phyloP scores from a whole-genome alignment of 805 yeast genomes.

The Hanseniaspora lindneri region DNA sequence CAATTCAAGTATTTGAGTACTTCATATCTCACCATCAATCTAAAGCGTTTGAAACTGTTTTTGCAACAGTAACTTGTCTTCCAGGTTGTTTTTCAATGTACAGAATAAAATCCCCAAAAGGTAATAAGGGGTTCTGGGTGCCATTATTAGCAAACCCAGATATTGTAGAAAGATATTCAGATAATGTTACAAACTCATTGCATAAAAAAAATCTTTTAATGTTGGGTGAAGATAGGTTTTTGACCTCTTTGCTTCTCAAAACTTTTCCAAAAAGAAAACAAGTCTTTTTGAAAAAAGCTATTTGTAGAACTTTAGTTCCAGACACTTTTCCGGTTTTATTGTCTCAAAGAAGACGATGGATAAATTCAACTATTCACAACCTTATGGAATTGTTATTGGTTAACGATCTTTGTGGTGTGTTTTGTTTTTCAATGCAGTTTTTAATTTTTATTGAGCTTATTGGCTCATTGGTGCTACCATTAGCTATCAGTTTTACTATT shows the following conservation, averaged over 20 bases:
- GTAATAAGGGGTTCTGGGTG: conserved; percentile 72
- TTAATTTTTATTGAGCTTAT: conserved; percentile 71
- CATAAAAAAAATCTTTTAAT: conserved; percentile 76
- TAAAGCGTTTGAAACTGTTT: conserved; percentile 87
- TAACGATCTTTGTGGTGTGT: conserved; percentile 83
- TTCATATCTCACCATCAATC: conserved; percentile 90
- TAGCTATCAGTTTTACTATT: conserved; percentile 71
- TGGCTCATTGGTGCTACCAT: conserved; percentile 81
- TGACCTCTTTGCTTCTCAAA: conserved; percentile 72
- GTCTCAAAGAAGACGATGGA: conserved; percentile 95
- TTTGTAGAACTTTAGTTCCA: conserved; percentile 86
- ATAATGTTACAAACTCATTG: conserved; percentile 69
- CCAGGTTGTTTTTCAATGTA: conserved; percentile 94
- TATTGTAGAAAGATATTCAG: conserved; percentile 82
- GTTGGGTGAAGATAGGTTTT: conserved; percentile 81
- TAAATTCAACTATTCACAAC: conserved; percentile 87
- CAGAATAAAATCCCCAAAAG: conserved; percentile 81
- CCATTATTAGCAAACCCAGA: conserved; percentile 89
- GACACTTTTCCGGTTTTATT: conserved; percentile 62
- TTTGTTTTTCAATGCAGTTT: conserved; percentile 91
- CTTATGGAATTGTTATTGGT: conserved; percentile 77
- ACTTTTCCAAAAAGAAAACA: conserved; percentile 86
- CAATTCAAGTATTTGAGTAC: conserved; percentile 87
- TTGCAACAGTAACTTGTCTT: conserved; percentile 87
- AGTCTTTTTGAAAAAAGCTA: conserved; percentile 78